Conservation (phyloP, 768 basidiomycete genomes). For the Udeniomyces megalosporus region DNA sequence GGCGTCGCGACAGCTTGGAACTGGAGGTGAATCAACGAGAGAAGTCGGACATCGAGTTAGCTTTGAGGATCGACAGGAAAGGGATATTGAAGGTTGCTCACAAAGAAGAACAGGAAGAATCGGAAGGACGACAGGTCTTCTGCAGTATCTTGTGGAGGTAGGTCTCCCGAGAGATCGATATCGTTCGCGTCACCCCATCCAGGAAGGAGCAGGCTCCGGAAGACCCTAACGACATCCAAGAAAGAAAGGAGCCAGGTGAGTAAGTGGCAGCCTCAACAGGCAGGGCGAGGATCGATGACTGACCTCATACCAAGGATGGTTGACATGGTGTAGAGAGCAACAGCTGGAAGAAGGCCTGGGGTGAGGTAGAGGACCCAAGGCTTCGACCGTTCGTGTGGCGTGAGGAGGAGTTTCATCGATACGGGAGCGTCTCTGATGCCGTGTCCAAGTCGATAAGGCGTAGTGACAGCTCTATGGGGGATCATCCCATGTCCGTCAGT, state of each 20-base stretch:
- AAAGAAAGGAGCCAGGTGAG: too few species aligned
- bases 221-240: too few species aligned
- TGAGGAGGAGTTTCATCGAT: constrained; percentile 54
- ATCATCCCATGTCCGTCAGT: constrained; percentile 6
- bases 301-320: constrained; percentile 35
- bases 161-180: constrained; percentile 28
- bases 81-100: too few species aligned
- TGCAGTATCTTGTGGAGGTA: constrained; percentile 24
- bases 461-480: constrained; percentile 52
- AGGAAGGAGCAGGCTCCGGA: constrained; percentile 45
- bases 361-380: constrained; percentile 72
- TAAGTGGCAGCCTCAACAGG: too few species aligned
- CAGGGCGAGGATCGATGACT: too few species aligned
- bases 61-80: constrained; percentile 8
- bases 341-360: constrained; percentile 43
- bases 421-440: constrained; percentile 33
- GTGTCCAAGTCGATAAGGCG: constrained; percentile 58
- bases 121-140: constrained; percentile 35
- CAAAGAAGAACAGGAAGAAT: constrained; percentile 41
- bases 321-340: constrained; percentile 36
- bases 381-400: constrained; percentile 58
- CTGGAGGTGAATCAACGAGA: neutral
- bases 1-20: constrained; percentile 42
- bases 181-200: constrained; percentile 23
- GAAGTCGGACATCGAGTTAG: neutral